A percentile compares a stretch with the other conserved stretches of the same genome.
Evolutionary conservation across 768 basidiomycete species (phyloP).

Genomic region (Symmetrospora coprosmae): DNA sequence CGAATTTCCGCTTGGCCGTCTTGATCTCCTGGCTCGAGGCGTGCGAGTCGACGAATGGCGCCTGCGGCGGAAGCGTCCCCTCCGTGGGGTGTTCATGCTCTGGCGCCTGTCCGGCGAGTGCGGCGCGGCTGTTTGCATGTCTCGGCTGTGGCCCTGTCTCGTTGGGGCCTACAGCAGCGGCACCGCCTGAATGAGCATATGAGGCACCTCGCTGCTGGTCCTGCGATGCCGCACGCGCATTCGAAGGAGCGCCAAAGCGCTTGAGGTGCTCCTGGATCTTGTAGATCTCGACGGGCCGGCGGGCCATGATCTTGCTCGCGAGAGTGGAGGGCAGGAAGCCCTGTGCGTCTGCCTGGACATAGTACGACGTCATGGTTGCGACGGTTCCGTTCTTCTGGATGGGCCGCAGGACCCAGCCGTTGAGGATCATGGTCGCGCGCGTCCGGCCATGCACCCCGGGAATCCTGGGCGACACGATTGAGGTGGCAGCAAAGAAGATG

Average conservation of each 20-base stretch:
- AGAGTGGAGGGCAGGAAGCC: constrained; percentile 25
- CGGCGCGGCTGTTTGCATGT: neutral
- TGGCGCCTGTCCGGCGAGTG: neutral
- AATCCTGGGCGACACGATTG: constrained; percentile 27
- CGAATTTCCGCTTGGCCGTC: constrained; percentile 18
- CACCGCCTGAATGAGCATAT: too few species aligned
- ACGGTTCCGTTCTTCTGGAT: constrained; percentile 4
- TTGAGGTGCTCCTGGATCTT: constrained; percentile 23
- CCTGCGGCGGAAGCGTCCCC: constrained; percentile 18
- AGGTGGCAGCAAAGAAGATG: constrained; percentile 29
- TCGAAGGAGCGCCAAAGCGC: constrained; percentile 23
- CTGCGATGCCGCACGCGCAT: neutral
- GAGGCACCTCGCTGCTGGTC: neutral
- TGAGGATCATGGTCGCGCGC: constrained; percentile 27
- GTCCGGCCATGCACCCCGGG: constrained; percentile 27
- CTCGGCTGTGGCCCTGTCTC: too few species aligned
- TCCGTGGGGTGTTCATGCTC: neutral
- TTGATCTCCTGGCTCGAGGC: neutral
- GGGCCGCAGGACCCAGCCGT: constrained; percentile 26
- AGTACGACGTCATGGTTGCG: neutral
- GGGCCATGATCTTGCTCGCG: constrained; percentile 25
- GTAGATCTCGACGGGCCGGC: neutral
- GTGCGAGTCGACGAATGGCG: constrained; percentile 3
- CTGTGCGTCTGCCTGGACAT: constrained; percentile 27
- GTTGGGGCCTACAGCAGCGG: too few species aligned